Evolutionary conservation across 2,329 filamentous ascomycete genomes (phyloP).

Genomic region (Aspergillus fischeri): DNA sequence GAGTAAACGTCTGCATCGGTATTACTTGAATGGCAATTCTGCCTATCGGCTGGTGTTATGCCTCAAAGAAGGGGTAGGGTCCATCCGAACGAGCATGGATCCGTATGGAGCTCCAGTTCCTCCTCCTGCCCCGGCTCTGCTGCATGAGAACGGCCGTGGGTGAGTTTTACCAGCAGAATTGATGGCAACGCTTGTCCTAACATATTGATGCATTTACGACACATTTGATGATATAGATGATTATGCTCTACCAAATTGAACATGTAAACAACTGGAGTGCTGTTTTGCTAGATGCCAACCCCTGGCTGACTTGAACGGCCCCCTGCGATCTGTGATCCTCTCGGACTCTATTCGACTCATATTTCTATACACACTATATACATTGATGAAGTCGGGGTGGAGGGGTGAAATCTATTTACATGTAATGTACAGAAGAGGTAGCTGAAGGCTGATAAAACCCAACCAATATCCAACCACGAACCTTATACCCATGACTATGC

Average conservation of each 20-base stretch:
- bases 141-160: constrained; percentile 21
- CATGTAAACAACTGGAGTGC: background rate
- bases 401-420: constrained; percentile 11
- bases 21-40: constrained; percentile 94
- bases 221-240: background rate
- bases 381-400: background rate
- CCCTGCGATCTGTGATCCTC: background rate
- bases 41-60: constrained; percentile 85
- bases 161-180: background rate
- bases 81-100: constrained; percentile 38
- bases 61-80: constrained; percentile 59
- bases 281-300: background rate
- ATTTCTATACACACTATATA: constrained; percentile 2
- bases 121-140: constrained; percentile 13
- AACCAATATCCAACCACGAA: background rate
- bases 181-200: background rate
- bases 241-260: background rate
- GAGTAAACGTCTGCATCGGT: constrained; percentile 88
- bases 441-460: background rate
- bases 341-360: background rate
- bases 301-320: background rate
- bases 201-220: background rate
- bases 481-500: background rate
- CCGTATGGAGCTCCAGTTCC: constrained; percentile 21
- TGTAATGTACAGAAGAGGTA: constrained; percentile 9